phyloP scores from a whole-genome alignment of 768 basidiomycete genomes.

The Sporobolomyces roseus region DNA sequence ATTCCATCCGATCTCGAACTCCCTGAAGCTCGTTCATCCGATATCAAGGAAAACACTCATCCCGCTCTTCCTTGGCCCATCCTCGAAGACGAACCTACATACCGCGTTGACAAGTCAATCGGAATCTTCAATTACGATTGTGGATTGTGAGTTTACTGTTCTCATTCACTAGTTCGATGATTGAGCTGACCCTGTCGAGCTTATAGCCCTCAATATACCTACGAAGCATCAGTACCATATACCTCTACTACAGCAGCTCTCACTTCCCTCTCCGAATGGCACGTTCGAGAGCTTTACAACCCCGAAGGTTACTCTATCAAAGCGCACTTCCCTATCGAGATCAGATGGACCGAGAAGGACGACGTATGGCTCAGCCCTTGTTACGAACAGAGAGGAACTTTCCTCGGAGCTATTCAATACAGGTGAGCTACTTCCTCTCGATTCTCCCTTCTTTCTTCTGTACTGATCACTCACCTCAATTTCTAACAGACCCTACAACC shows the following conservation, averaged over 20 bases:
- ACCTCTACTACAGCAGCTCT: constrained; percentile 64
- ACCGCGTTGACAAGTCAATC: constrained; percentile 66
- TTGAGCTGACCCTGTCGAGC: not conserved
- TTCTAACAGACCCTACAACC: constrained; percentile 60
- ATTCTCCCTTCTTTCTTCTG: not conserved
- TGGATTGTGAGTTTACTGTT: constrained; percentile 56
- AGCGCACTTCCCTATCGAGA: constrained; percentile 88
- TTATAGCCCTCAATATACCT: constrained; percentile 60
- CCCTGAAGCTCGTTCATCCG: not conserved
- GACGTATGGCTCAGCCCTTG: constrained; percentile 94
- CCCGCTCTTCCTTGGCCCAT: constrained; percentile 24
- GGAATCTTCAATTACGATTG: constrained; percentile 90
- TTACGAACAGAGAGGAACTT: constrained; percentile 70
- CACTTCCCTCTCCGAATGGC: constrained; percentile 65
- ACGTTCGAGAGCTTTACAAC: constrained; percentile 63
- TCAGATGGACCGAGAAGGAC: constrained; percentile 80
- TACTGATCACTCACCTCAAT: not conserved
- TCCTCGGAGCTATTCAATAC: constrained; percentile 97
- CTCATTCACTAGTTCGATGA: not conserved
- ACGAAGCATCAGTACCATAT: constrained; percentile 89
- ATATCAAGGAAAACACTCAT: not conserved
- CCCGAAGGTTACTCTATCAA: constrained; percentile 62
- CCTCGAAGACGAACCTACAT: constrained; percentile 31
- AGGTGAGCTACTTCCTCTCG: constrained; percentile 59
- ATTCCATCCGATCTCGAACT: constrained; percentile 8